These are phyloP conservation scores for Phytopythium chamaehyphon DNA, from an alignment of 352 stramenopile genomes.

Conservation along the genomic window DNA sequence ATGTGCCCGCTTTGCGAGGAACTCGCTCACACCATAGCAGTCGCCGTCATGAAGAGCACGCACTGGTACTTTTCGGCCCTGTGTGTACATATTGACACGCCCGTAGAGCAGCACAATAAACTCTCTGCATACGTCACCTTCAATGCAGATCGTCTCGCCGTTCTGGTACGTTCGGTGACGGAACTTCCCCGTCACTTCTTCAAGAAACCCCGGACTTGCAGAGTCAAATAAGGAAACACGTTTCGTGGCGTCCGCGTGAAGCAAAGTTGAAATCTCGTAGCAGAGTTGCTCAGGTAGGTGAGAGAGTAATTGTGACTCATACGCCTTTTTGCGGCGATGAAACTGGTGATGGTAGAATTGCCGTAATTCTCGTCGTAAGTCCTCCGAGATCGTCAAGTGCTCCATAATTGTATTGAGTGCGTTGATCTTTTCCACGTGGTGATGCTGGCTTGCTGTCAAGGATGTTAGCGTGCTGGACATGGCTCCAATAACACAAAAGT, in stretches of 20 bases:
- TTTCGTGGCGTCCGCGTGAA: slow-evolving; percentile 59
- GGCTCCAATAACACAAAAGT: slow-evolving; percentile 71
- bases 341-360: slow-evolving; percentile 75
- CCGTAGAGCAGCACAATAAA: slow-evolving; percentile 63
- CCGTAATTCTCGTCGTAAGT: slow-evolving; percentile 54
- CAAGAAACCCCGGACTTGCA: slow-evolving; percentile 57
- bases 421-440: slow-evolving; percentile 70
- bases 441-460: slow-evolving; percentile 52
- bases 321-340: slow-evolving; percentile 47
- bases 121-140: slow-evolving; percentile 66
- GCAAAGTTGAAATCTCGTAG: slow-evolving; percentile 65
- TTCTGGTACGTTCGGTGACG: slow-evolving; percentile 67
- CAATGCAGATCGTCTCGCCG: slow-evolving; percentile 60
- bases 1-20: slow-evolving; percentile 45
- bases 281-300: slow-evolving; percentile 71
- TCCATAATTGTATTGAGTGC: slow-evolving; percentile 60
- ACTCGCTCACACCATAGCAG: slow-evolving; percentile 67
- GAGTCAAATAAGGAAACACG: slow-evolving; percentile 57
- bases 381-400: slow-evolving; percentile 46
- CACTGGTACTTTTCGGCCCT: slow-evolving; percentile 37
- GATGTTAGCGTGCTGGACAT: slow-evolving; percentile 81
- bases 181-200: slow-evolving; percentile 81
- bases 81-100: slow-evolving; percentile 63
- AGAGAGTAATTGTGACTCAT: slow-evolving; percentile 63
- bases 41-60: slow-evolving; percentile 55